A percentile compares a stretch with the other conserved stretches of the same genome.
Conservation (phyloP, 1,139 yeast genomes). For the Blastobotrys buckinghamii region DNA sequence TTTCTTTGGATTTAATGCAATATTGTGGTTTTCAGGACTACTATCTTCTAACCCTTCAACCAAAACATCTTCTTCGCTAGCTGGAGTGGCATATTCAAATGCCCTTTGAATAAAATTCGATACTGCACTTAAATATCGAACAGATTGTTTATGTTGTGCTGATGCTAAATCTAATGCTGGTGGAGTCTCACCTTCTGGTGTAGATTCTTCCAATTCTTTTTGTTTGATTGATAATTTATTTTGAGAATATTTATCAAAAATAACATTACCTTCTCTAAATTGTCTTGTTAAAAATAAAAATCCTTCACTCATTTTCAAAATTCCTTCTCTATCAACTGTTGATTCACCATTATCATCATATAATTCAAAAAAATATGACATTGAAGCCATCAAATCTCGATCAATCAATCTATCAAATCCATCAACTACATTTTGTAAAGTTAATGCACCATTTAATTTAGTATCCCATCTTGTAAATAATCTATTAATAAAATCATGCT, state of each 20-base stretch:
- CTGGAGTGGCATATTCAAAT: constrained; percentile 84
- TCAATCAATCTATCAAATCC: constrained; percentile 71
- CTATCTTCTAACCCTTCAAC: constrained; percentile 20
- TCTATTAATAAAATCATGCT: constrained; percentile 51
- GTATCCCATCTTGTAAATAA: constrained; percentile 70
- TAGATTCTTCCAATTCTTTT: constrained; percentile 6
- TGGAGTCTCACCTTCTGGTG: constrained; percentile 11
- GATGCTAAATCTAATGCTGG: constrained; percentile 34
- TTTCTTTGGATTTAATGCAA: constrained; percentile 72
- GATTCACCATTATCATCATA: constrained; percentile 62
- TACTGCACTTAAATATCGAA: constrained; percentile 79
- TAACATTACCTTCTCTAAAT: constrained; percentile 33
- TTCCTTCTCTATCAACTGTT: constrained; percentile 68
- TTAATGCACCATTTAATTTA: constrained; percentile 48
- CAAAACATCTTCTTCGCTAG: constrained; percentile 33
- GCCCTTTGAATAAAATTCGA: constrained; percentile 82
- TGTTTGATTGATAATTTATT: constrained; percentile 13
- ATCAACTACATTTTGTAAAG: constrained; percentile 60
- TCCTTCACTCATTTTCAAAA: constrained; percentile 82
- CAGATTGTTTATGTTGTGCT: constrained; percentile 65
- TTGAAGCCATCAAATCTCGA: constrained; percentile 69
- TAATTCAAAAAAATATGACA: constrained; percentile 71
- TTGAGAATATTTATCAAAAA: constrained; percentile 23
- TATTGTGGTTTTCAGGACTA: constrained; percentile 45
- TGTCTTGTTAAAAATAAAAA: constrained; percentile 75